Percentiles rank a stretch among this genome's conserved stretches.
These are phyloP conservation scores for Solanum chacoense DNA, from an alignment of 305 asterid genomes.

Conservation along the genomic window DNA sequence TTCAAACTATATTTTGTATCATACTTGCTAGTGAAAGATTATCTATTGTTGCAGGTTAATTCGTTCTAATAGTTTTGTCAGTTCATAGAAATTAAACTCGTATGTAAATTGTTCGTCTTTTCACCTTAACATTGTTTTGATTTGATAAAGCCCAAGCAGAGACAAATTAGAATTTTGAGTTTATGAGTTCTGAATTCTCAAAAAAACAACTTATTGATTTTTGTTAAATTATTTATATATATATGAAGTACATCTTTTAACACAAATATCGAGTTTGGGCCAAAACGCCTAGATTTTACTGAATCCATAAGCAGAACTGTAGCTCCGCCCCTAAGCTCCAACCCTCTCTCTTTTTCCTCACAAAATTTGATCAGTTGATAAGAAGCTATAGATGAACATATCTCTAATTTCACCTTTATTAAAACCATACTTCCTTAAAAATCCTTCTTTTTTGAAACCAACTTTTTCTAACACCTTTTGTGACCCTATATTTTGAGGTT, in stretches of 20 bases:
- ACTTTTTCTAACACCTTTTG: constrained; percentile 54
- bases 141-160: neutral
- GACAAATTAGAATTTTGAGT: neutral
- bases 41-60: neutral
- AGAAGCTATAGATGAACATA: constrained; percentile 49
- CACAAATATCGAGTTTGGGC: rapidly evolving
- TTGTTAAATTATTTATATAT: too few species aligned
- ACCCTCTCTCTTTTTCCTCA: neutral
- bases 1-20: neutral
- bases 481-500: constrained; percentile 50
- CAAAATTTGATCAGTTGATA: constrained; percentile 20
- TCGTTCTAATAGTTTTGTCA: neutral
- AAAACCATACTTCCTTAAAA: constrained; percentile 46
- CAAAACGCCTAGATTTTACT: neutral
- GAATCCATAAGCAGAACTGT: neutral
- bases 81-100: neutral
- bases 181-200: too few species aligned
- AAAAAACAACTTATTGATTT: too few species aligned
- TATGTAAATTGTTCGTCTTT: neutral
- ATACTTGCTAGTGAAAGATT: neutral
- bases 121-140: neutral
- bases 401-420: constrained; percentile 52
- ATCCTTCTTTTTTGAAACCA: constrained; percentile 54
- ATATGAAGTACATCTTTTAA: too few species aligned
- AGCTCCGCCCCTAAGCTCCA: neutral